Evolutionary conservation across 1,139 yeast genomes (phyloP).

Genomic region (Scheffersomyces segobiensis): DNA sequence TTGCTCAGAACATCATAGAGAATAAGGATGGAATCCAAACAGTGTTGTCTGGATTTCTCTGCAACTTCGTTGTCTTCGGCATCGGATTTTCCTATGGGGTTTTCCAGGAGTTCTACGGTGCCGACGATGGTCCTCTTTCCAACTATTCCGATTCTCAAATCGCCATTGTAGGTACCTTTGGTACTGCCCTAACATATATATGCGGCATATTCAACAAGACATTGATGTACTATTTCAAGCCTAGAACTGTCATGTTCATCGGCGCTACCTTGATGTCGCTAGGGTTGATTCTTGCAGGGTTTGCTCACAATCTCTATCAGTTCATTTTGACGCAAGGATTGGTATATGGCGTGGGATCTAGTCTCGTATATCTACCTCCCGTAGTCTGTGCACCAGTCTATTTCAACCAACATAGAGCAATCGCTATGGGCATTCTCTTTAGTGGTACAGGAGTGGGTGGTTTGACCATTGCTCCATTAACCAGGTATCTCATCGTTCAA

Average conservation of each 20-base stretch:
- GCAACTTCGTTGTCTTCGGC: slow-evolving; percentile 36
- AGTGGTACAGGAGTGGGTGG: slow-evolving; percentile 48
- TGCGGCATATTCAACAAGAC: slow-evolving; percentile 26
- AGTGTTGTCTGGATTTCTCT: slow-evolving; percentile 28
- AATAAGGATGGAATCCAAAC: slow-evolving; percentile 4
- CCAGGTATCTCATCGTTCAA: slow-evolving; percentile 25
- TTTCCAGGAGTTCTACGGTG: slow-evolving; percentile 32
- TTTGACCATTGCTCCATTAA: slow-evolving; percentile 34
- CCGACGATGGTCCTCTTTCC: slow-evolving; percentile 27
- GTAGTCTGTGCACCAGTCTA: slow-evolving; percentile 42
- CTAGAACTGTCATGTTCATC: slow-evolving; percentile 22
- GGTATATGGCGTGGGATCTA: slow-evolving; percentile 38
- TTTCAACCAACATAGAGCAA: slow-evolving; percentile 35
- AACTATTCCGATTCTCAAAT: slow-evolving; percentile 22
- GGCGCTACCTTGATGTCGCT: slow-evolving; percentile 27
- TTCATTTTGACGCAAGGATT: slow-evolving; percentile 41
- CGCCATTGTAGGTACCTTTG: slow-evolving; percentile 31
- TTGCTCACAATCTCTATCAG: slow-evolving; percentile 22
- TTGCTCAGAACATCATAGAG: not conserved
- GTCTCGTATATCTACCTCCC: slow-evolving; percentile 39
- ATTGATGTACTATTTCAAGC: slow-evolving; percentile 15
- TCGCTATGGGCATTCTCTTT: slow-evolving; percentile 43
- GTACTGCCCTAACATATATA: slow-evolving; percentile 28
- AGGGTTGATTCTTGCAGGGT: slow-evolving; percentile 28
- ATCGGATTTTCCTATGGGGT: slow-evolving; percentile 36